Evolutionary conservation across 768 basidiomycete genomes (phyloP).

Genomic region (Glaciozyma antarctica): DNA sequence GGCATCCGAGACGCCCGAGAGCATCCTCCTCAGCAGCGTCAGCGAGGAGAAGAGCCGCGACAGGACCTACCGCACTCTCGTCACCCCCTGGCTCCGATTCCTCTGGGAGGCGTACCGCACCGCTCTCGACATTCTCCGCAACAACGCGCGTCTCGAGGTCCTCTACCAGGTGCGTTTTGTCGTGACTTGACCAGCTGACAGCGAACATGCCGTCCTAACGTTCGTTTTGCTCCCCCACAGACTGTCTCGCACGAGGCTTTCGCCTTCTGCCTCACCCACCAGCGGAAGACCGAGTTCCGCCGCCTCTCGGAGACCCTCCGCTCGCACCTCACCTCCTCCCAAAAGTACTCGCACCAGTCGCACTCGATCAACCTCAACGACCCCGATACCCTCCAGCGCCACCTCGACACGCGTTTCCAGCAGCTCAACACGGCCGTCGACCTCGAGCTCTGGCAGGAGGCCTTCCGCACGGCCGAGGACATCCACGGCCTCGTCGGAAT

Average conservation of each 20-base stretch:
- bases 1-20: conserved; percentile 87
- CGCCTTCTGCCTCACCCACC: conserved; percentile 86
- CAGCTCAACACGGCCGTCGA: conserved; percentile 95
- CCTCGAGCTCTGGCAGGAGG: conserved; percentile 97
- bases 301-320: conserved; percentile 92
- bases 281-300: conserved; percentile 93
- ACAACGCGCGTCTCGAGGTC: conserved; percentile 79
- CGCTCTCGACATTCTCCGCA: conserved; percentile 87
- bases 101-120: conserved; percentile 98
- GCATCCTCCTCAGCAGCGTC: conserved; percentile 79
- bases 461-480: conserved; percentile 95
- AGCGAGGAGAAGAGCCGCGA: conserved; percentile 85
- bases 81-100: conserved; percentile 96
- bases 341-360: conserved; percentile 86
- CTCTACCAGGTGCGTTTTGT: conserved; percentile 74
- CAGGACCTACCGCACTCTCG: conserved; percentile 83
- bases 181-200: conserved; percentile 32
- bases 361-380: conserved; percentile 94
- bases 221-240: conserved; percentile 41
- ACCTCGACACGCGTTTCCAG: conserved; percentile 92
- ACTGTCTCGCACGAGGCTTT: conserved; percentile 95
- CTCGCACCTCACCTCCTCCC: conserved; percentile 84
- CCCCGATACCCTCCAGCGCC: conserved; percentile 84
- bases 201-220: neutral
- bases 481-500: conserved; percentile 89